Conservation (phyloP, 2,329 filamentous ascomycete genomes). For the Neospermospora avenae region DNA sequence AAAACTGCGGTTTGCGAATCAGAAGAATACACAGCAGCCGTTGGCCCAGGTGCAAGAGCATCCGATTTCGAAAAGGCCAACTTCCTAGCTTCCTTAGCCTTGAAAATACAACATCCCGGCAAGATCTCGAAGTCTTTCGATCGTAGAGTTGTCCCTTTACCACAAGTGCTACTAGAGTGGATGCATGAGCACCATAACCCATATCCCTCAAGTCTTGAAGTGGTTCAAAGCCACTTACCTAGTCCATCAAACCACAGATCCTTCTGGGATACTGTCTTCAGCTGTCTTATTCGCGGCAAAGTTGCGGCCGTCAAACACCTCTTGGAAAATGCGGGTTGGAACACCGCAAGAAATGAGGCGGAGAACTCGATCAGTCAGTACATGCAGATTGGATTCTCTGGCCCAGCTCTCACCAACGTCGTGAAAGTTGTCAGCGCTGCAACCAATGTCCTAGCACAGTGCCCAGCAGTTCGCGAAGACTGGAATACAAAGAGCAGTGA, state of each 20-base stretch:
- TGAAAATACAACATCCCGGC: slow-evolving; percentile 74
- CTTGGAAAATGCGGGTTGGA: slow-evolving; percentile 74
- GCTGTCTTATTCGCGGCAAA: slow-evolving; percentile 71
- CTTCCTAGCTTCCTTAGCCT: slow-evolving; percentile 72
- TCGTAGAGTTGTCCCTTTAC: slow-evolving; percentile 52
- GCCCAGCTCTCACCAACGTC: slow-evolving; percentile 73
- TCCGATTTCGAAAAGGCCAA: slow-evolving; percentile 70
- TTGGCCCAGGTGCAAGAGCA: slow-evolving; percentile 61
- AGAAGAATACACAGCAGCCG: slow-evolving; percentile 55
- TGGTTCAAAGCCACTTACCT: slow-evolving; percentile 61
- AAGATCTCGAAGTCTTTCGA: slow-evolving; percentile 20
- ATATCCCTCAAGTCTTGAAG: slow-evolving; percentile 63
- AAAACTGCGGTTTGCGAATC: slow-evolving; percentile 47
- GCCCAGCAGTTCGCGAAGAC: slow-evolving; percentile 65
- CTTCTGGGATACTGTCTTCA: slow-evolving; percentile 85
- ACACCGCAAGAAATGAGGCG: slow-evolving; percentile 62
- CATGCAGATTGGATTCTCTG: slow-evolving; percentile 58
- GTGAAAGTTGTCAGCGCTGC: slow-evolving; percentile 68
- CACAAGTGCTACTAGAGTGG: slow-evolving; percentile 81
- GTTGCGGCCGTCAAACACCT: slow-evolving; percentile 64
- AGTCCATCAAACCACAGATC: slow-evolving; percentile 72
- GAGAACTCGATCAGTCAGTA: slow-evolving; percentile 60
- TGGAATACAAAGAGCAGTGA: slow-evolving; percentile 82
- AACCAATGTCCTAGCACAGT: slow-evolving; percentile 66
- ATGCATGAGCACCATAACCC: slow-evolving; percentile 71